A percentile compares a stretch with the other conserved stretches of the same genome.
phyloP scores from a whole-genome alignment of 2,329 filamentous ascomycete species.

The Ceratocystis colombiana region DNA sequence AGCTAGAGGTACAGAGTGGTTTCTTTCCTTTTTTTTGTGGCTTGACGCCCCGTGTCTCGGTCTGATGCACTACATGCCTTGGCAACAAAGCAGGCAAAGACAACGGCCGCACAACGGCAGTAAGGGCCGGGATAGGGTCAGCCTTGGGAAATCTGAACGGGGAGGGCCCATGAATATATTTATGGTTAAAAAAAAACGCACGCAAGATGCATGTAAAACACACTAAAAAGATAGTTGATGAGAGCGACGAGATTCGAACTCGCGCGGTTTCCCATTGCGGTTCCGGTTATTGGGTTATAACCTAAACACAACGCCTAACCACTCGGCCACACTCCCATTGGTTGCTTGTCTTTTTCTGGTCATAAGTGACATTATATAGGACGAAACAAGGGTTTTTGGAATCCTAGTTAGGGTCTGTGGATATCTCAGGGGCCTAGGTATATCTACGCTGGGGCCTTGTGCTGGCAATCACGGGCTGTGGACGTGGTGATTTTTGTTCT shows the following conservation, averaged over 20 bases:
- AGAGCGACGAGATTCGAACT: conserved; percentile 37
- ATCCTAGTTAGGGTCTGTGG: background rate
- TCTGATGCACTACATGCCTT: conserved; percentile 5
- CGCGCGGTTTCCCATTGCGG: conserved; percentile 39
- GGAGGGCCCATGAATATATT: too few relatives aligned
- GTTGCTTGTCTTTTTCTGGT: background rate
- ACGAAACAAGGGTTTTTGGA: too few relatives aligned
- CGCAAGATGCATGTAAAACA: background rate
- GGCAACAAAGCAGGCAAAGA: conserved; percentile 1
- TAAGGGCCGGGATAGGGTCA: too few relatives aligned
- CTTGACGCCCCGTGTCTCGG: conserved; percentile 2
- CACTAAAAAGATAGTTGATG: background rate
- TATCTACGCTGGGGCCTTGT: background rate
- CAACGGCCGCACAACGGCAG: background rate
- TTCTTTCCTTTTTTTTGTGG: background rate
- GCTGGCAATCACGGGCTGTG: background rate
- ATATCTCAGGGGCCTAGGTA: too few relatives aligned
- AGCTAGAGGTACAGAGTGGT: too few relatives aligned
- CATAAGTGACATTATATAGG: too few relatives aligned
- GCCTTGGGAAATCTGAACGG: too few relatives aligned
- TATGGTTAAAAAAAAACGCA: background rate
- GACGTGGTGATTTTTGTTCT: background rate
- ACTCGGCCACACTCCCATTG: conserved; percentile 41
- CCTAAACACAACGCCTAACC: conserved; percentile 49
- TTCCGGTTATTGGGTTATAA: conserved; percentile 29